These are phyloP conservation scores for Cyberlindnera petersonii DNA, from an alignment of 805 yeast genomes.

Conservation along the genomic window DNA sequence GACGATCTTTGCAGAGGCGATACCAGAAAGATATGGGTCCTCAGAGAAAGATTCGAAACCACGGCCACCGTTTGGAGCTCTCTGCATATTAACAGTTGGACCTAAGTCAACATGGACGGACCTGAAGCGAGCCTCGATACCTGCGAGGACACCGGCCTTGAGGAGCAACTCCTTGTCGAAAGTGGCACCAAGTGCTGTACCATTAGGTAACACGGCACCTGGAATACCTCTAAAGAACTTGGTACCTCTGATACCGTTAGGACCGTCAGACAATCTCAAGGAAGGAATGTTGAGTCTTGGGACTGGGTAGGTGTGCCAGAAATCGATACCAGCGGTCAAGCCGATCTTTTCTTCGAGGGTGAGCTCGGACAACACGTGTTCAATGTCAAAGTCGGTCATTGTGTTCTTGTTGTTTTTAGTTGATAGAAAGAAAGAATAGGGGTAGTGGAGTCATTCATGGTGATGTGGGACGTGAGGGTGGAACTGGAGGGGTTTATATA, in stretches of 20 bases:
- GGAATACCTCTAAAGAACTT: conserved; percentile 47
- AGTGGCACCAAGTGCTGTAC: conserved; percentile 55
- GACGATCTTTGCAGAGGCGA: conserved; percentile 42
- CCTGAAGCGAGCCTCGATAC: conserved; percentile 48
- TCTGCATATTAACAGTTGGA: conserved; percentile 48
- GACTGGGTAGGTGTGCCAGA: conserved; percentile 46
- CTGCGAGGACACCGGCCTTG: conserved; percentile 49
- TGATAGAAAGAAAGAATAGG: no score
- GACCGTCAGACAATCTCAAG: conserved; percentile 52
- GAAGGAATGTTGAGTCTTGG: conserved; percentile 40
- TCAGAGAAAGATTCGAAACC: conserved; percentile 60
- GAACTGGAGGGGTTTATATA: no score
- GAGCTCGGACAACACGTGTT: conserved; percentile 22
- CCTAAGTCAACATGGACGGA: conserved; percentile 48
- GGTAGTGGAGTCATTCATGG: no score
- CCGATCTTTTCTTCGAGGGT: conserved; percentile 26
- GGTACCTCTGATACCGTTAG: conserved; percentile 63
- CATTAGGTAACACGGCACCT: conserved; percentile 54
- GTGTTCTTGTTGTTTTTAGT: no score
- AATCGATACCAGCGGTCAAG: conserved; percentile 39
- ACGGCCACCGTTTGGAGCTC: conserved; percentile 58
- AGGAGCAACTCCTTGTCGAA: conserved; percentile 45
- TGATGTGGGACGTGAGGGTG: no score
- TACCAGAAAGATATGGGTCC: conserved; percentile 50
- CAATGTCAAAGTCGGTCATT: conserved; percentile 22